Base-by-base conservation (phyloP, 805 yeast species). In the Diddensiella santjacobensis region DNA sequence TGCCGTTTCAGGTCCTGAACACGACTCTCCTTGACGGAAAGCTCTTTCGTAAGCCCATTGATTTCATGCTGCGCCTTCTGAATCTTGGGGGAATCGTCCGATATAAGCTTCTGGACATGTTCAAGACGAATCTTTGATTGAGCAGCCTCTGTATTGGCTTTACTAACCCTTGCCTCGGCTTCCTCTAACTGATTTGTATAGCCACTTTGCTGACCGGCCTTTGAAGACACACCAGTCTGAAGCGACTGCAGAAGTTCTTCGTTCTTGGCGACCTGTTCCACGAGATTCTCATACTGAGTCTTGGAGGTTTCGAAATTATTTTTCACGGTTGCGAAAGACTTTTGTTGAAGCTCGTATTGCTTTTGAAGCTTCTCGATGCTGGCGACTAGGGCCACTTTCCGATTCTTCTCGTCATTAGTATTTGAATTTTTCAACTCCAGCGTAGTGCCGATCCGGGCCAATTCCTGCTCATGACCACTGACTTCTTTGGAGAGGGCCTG, bases 161-260 rank as follows among this genome's bases (percentile, higher is more conserved):
- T 74, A 40, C 81, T 75, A 4, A 82, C 63, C 35, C 70, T 72
- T 20, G 74, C 74, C 56, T 83, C 83, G 5, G 79, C 80, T 41
- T 78, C 80, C 49, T 78, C 78, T 37, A 89, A 66, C 58, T 88
- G 96, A 2, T 82, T 75, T 52, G 74, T 69, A 64, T 87, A 90
- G 5, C 96, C 96, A 29, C 85, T 82, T 58, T 82, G 84, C 0
- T 82, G 70, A 0, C 81, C 74, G 47, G 95, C 96, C 50, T 79
- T 81, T 0, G 95, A 79, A 0, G 96, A 85, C n/a, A 90, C 81
- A 58, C 97, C 96, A 0, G 96, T 87, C 0, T 89, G 81, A 36
- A 90, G 71, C 0, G 95, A 83, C 0, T 93, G 84, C 6, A 87
- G 67, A 8, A 90, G 71, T 52, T 90, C 96, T 58, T 87, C 91